These are phyloP conservation scores for Coemansia guatemalensis DNA, from an alignment of 192 early-diverging fungal species.

Conservation along the genomic window DNA sequence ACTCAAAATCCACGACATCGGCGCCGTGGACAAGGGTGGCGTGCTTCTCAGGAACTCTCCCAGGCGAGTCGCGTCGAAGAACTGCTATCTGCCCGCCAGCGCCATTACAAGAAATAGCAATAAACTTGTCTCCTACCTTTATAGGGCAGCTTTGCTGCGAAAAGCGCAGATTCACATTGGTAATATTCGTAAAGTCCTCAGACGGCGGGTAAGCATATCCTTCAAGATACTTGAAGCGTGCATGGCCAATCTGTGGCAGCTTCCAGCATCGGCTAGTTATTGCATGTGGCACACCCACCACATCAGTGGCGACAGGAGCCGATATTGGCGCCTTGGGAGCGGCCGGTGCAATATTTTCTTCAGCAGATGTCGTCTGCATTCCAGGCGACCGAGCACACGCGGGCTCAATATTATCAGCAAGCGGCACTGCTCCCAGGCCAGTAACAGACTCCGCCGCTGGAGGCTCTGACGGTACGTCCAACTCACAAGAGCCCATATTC, in stretches of 20 bases:
- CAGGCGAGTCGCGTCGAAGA: conserved; percentile 62
- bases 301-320: neutral
- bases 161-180: conserved; percentile 29
- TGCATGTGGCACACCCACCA: neutral
- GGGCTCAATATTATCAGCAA: neutral
- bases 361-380: neutral
- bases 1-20: conserved; percentile 66
- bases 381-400: neutral
- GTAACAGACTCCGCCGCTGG: neutral
- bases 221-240: conserved; percentile 62
- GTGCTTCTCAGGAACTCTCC: conserved; percentile 52
- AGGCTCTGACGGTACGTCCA: neutral
- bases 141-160: conserved; percentile 35
- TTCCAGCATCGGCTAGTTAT: neutral
- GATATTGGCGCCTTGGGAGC: neutral
- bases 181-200: conserved; percentile 66
- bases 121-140: conserved; percentile 58
- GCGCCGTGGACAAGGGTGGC: conserved; percentile 48
- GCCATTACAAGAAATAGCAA: conserved; percentile 74
- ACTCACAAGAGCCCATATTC: neutral
- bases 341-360: neutral
- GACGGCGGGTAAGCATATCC: conserved; percentile 61
- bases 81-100: conserved; percentile 80
- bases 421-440: neutral
- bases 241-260: conserved; percentile 15